Evolutionary conservation across 176 grass and related monocot species (phyloP), one percentile per base, ranked within the genome.

Genomic region (Carex littledalei): DNA sequence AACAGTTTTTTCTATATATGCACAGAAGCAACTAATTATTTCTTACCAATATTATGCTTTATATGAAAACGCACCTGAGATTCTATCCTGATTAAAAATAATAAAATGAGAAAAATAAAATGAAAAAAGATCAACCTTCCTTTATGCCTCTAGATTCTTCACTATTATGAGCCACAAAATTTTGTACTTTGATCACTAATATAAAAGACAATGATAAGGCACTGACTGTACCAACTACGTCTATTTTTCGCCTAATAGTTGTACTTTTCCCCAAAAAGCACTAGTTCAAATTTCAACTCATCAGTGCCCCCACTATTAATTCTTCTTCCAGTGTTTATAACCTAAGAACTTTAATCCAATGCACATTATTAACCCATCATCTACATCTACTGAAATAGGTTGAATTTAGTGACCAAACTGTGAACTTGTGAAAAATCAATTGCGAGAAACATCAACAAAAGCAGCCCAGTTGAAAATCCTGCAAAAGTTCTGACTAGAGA

Each of bases 401-500:
- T 18, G 37, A 91, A 91, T 86, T 6, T 29, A 76, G 55, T 69
- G 74, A 77, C 86, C 58, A 77, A 14, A 89, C 84, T 26, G 56
- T 35, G 57, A 41, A 66, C 68, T 35, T 16, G 64, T 22, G 10
- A 17, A 34, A 22, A 87, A 73, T 54, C 10, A 21, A 50, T 74
- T 74, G 41, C n/a, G 50, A 49, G 31, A 73, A 73, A 73, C 16
- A 22, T 89, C 83, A 89, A 54, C 47, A 26, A 34, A 63, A 72
- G 60, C 35, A 55, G 18, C 18, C 31, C 56, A 75, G 26, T 84
- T 80, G 85, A 6, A 71, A 67, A 32, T 88, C 85, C 86, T 97
- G 53, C 8, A 92, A 90, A 90, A 16, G 86, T 90, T 50, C 82
- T 88, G 49, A 82, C 88, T 74, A 97, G 86, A 50, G 82, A 63